Percentiles rank a stretch among this genome's conserved stretches.
Conservation (phyloP, 2,329 filamentous ascomycete species). For the Arthrobotrys sphaeroides region DNA sequence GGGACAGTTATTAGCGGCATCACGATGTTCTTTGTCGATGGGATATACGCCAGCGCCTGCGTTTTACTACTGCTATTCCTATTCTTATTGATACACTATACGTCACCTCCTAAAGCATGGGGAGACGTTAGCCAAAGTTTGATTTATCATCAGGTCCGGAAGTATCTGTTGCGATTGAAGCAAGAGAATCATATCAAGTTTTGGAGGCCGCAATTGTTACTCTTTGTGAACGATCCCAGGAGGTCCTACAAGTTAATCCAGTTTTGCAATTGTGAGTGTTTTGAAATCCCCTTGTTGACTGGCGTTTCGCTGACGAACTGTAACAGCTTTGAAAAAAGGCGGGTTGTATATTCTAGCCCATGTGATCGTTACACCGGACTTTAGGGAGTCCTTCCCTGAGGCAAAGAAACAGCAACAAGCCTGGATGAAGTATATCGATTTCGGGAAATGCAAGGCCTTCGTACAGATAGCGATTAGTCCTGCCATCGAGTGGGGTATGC, state of each 20-base stretch:
- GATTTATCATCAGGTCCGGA: conserved; percentile 87
- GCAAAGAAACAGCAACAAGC: conserved; percentile 80
- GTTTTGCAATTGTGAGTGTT: conserved; percentile 75
- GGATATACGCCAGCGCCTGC: conserved; percentile 78
- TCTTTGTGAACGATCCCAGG: conserved; percentile 84
- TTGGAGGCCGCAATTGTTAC: conserved; percentile 83
- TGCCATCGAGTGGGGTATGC: conserved; percentile 81
- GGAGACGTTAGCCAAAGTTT: conserved; percentile 88
- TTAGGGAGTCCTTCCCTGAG: conserved; percentile 79
- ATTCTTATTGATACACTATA: conserved; percentile 85
- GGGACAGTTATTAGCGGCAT: conserved; percentile 79
- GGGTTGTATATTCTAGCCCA: conserved; percentile 85
- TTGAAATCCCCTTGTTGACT: background rate
- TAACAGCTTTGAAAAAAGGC: conserved; percentile 77
- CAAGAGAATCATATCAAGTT: conserved; percentile 88
- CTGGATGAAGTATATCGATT: conserved; percentile 89
- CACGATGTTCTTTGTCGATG: conserved; percentile 91
- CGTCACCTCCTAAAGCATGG: conserved; percentile 85
- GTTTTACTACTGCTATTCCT: conserved; percentile 78
- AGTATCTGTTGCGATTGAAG: conserved; percentile 82
- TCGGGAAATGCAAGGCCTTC: conserved; percentile 86
- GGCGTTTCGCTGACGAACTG: conserved; percentile 10
- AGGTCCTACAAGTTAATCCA: conserved; percentile 83
- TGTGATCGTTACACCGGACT: conserved; percentile 86
- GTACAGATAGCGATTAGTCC: conserved; percentile 87